These are phyloP conservation scores for Arctium lappa DNA, from an alignment of 129 eudicot species.

Conservation along the genomic window DNA sequence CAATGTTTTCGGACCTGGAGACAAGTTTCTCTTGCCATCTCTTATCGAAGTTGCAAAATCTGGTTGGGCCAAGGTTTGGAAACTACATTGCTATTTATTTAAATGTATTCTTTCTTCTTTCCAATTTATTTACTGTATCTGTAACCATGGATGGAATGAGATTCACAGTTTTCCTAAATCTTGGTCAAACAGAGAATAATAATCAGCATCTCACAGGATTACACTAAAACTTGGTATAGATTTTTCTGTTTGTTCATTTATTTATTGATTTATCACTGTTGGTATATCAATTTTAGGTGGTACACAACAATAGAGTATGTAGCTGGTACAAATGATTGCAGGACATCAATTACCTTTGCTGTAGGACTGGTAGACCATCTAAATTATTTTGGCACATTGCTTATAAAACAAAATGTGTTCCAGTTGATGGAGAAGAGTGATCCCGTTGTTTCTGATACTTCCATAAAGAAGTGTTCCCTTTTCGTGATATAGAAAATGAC, in stretches of 20 bases:
- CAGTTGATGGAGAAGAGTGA: not conserved
- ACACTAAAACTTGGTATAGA: not conserved
- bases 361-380: not conserved
- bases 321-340: not conserved
- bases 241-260: not conserved
- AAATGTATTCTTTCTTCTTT: not conserved
- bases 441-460: not conserved
- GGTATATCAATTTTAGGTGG: not conserved
- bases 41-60: slow-evolving; percentile 63
- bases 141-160: not conserved
- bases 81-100: slow-evolving; percentile 13
- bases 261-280: not conserved
- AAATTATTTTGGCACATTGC: not conserved
- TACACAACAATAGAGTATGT: not conserved
- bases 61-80: slow-evolving; percentile 72
- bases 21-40: slow-evolving; percentile 52
- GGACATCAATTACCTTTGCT: not conserved
- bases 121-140: not conserved
- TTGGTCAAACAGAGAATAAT: not conserved
- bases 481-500: not conserved
- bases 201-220: not conserved
- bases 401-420: not conserved
- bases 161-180: not conserved
- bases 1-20: slow-evolving; percentile 86
- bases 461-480: not conserved